Evolutionary conservation across 164 flowering plant genomes (phyloP), one percentile per base, ranked within the genome.

Genomic region (Dillenia suffruticosa): DNA sequence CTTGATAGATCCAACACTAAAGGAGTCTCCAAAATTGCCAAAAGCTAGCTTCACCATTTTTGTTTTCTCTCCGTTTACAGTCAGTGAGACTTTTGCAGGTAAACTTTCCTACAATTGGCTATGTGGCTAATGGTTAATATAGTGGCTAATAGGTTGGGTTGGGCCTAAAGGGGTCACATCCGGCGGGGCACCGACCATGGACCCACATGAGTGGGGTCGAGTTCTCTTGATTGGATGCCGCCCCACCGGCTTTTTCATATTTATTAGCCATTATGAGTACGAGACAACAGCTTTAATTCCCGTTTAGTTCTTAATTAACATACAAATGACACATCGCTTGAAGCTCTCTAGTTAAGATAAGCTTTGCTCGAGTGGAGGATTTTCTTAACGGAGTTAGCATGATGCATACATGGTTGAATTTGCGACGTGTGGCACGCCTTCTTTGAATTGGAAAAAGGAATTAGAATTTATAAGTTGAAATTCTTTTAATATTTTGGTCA

Each of bases 11-110:
- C 64, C 81, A 49, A 74, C 67, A 53, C 84, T 74, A 58, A 84
- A 77, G 12, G 93, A 84, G 69, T 83, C 93, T 16, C 85, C 84
- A 43, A 77, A 1, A 63, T 77, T 74, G 1, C 92, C 92, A 40
- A 82, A 46, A 11, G 77, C 73, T 3, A 84, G 40, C 76, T 82
- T 82, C 80, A 79, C 86, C 93, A 87, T 87, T 67, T 62, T 75
- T 67, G 44, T 12, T 9, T 3, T 16, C 5, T 32, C 17, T 26
- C 10, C 3, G 15, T 51, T 51, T 14, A 12, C 10, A 50, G 6
- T 14, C 8, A 8, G 8, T 12, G 52, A 10, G 13, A 7, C 1
- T n/a, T n/a, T 1, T 51, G 54, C 22, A 11, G 54, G 7, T 17
- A 51, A 22, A 5, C 2, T 14, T 51, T n/a, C 54, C 9, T 9